Percentiles rank a stretch among this genome's conserved stretches.
phyloP scores from a whole-genome alignment of 139 green algal species.

The Yamagishiella unicocca region DNA sequence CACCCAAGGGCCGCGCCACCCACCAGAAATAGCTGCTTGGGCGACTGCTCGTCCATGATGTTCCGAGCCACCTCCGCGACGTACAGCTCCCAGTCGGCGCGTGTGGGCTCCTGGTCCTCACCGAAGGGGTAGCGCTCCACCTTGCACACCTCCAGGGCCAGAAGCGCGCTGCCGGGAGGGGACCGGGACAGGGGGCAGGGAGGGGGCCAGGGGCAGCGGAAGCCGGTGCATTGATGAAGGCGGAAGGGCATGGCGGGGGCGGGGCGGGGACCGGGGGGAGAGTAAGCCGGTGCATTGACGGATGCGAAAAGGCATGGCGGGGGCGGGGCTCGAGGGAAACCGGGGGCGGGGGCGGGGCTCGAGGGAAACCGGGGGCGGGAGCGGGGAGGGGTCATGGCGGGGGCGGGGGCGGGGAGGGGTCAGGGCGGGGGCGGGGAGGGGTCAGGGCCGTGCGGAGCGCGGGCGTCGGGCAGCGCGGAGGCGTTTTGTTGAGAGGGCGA shows the following conservation, averaged over 20 bases:
- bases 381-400: no score
- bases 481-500: no score
- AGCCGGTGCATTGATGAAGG: not conserved
- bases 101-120: conserved; percentile 62
- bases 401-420: no score
- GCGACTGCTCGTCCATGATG: conserved; percentile 93
- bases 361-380: no score
- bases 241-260: not conserved
- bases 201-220: not conserved
- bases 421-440: no score
- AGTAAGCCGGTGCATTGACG: no score
- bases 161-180: conserved; percentile 76
- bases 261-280: not conserved
- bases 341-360: no score
- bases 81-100: conserved; percentile 96
- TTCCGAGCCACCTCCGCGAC: conserved; percentile 75
- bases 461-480: no score
- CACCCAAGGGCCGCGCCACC: conserved; percentile 25
- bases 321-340: no score
- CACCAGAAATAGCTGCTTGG: conserved; percentile 84
- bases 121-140: conserved; percentile 57
- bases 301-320: no score
- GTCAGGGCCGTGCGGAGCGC: no score
- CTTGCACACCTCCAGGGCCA: conserved; percentile 89
- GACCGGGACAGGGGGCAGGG: not conserved